Conservation (phyloP, 495 filamentous ascomycete genomes). For the Penicilliopsis zonata region DNA sequence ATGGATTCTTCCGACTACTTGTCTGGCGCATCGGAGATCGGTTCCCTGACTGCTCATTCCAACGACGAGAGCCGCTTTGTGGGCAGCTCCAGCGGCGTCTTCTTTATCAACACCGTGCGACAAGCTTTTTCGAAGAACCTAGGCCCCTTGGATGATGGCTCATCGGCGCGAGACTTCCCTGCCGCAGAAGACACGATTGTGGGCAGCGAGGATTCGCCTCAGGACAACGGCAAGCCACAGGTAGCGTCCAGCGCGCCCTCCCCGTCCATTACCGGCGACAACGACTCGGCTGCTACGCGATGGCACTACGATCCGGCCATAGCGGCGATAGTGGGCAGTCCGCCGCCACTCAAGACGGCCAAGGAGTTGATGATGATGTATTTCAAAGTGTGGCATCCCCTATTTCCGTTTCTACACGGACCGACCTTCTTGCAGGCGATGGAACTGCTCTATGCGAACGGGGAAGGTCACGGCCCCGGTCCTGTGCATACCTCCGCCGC, state of each 20-base stretch:
- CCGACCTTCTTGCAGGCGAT: conserved; percentile 36
- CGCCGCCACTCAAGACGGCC: conserved; percentile 16
- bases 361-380: conserved; percentile 29
- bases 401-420: conserved; percentile 39
- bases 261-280: conserved; percentile 1
- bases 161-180: conserved; percentile 19
- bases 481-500: not conserved
- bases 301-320: conserved; percentile 26
- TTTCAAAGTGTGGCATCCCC: conserved; percentile 34
- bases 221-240: conserved; percentile 10
- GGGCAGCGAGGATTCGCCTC: conserved; percentile 17
- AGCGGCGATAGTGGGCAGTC: conserved; percentile 13
- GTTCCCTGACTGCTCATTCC: conserved; percentile 27
- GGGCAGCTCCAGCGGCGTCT: conserved; percentile 30
- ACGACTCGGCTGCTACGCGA: conserved; percentile 7
- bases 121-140: conserved; percentile 22
- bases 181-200: conserved; percentile 26
- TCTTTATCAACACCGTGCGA: conserved; percentile 31
- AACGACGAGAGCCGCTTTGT: conserved; percentile 32
- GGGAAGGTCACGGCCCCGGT: not conserved
- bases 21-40: conserved; percentile 22
- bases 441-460: conserved; percentile 27
- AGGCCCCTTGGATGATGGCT: conserved; percentile 5
- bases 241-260: conserved; percentile 7
- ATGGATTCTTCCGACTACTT: conserved; percentile 23